Percentiles rank a stretch among this genome's conserved stretches.
Evolutionary conservation across 164 flowering plant species (phyloP).

Genomic region (Echeveria elegans): DNA sequence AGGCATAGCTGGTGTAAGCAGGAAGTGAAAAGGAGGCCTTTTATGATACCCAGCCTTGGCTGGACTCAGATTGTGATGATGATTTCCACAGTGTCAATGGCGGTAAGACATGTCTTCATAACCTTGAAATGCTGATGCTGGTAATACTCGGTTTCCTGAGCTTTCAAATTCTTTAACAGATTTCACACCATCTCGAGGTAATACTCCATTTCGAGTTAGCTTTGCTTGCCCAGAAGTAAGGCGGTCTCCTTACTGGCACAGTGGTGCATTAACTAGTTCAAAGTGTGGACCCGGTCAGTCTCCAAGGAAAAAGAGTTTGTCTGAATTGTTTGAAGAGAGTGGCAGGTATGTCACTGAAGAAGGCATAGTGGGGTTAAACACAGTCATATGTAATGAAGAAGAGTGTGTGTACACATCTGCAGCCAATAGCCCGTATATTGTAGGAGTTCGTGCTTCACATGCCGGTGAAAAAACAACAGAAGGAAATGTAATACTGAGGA

Average conservation of each 20-base stretch:
- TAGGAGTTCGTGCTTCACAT: slow-evolving; percentile 26
- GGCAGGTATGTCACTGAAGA: slow-evolving; percentile 20
- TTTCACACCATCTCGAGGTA: slow-evolving; percentile 9
- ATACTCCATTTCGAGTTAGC: neutral
- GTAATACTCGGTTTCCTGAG: no score
- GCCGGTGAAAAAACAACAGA: slow-evolving; percentile 42
- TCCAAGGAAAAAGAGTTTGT: slow-evolving; percentile 48
- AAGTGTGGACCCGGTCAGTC: slow-evolving; percentile 33
- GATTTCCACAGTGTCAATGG: slow-evolving; percentile 8
- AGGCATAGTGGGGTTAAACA: no score
- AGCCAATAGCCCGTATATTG: slow-evolving; percentile 24
- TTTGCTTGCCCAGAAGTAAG: slow-evolving; percentile 1
- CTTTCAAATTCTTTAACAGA: neutral
- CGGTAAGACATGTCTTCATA: neutral
- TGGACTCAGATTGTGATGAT: slow-evolving; percentile 9
- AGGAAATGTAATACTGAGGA: slow-evolving; percentile 18
- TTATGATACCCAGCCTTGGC: slow-evolving; percentile 10
- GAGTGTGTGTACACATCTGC: slow-evolving; percentile 19
- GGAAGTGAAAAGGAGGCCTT: slow-evolving; percentile 3
- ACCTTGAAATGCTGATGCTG: neutral
- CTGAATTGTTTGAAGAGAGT: slow-evolving; percentile 62
- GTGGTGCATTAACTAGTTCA: neutral
- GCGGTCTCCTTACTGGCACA: neutral
- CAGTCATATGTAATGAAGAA: slow-evolving; percentile 17
- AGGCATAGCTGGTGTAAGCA: neutral